phyloP scores from a whole-genome alignment of 2,329 filamentous ascomycete species.

The Cryphonectria parasitica region DNA sequence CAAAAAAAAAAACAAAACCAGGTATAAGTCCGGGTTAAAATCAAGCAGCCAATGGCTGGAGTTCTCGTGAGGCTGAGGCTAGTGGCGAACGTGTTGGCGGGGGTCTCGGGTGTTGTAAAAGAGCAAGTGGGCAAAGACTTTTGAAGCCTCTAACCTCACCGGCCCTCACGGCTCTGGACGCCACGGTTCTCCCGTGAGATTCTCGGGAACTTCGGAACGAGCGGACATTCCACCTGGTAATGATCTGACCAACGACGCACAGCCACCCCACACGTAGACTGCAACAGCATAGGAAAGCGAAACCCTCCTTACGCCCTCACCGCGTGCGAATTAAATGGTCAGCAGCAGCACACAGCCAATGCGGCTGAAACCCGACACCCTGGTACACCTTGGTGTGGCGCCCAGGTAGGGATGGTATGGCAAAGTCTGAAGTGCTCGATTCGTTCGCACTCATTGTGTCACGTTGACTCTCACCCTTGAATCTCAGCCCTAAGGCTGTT shows the following conservation, averaged over 20 bases:
- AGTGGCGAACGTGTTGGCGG: not conserved
- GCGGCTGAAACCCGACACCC: constrained; percentile 11
- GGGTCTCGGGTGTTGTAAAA: not conserved
- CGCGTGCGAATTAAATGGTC: not conserved
- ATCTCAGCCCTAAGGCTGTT: not conserved
- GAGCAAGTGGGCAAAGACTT: not conserved
- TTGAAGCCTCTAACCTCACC: not conserved
- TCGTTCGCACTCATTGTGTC: not conserved
- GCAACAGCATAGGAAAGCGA: not conserved
- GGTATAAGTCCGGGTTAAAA: not conserved
- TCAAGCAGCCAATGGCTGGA: not conserved
- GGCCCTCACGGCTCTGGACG: not conserved
- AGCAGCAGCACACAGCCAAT: not conserved
- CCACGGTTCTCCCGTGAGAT: not conserved
- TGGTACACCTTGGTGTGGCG: not conserved
- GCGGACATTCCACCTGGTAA: not conserved
- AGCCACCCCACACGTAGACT: not conserved
- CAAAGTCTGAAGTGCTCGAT: not conserved
- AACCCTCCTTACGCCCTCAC: not conserved
- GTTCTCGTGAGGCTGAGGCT: not conserved
- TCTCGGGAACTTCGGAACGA: not conserved
- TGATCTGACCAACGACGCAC: not conserved
- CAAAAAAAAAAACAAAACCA: not conserved
- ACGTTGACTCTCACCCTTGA: not conserved
- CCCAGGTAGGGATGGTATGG: not conserved